A percentile compares a stretch with the other conserved stretches of the same genome.
Evolutionary conservation across 2,329 filamentous ascomycete species (phyloP).

Genomic region (Exophiala sp.): DNA sequence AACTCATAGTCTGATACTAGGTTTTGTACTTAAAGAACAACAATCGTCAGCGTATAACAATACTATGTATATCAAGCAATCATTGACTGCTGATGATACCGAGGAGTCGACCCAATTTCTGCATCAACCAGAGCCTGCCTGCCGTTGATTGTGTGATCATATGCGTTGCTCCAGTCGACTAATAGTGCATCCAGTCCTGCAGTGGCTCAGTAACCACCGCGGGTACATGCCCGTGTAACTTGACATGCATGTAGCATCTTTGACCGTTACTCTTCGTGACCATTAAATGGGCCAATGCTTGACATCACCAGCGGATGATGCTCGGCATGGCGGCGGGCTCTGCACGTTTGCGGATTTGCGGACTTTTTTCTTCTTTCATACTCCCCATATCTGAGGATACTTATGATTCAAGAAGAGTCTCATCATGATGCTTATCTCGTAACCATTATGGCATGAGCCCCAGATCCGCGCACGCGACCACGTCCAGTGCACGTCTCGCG

Average conservation of each 20-base stretch:
- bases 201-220: not conserved
- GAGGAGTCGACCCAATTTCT: too few species aligned
- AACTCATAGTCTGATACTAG: too few species aligned
- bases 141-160: too few species aligned
- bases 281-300: conserved; percentile 3
- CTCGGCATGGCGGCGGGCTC: not conserved
- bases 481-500: not conserved
- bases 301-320: conserved; percentile 13
- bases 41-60: too few species aligned
- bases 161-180: not conserved
- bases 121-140: too few species aligned
- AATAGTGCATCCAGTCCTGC: not conserved
- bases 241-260: conserved; percentile 5
- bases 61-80: too few species aligned
- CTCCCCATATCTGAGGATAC: not conserved
- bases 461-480: conserved; percentile 11
- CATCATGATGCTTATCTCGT: not conserved
- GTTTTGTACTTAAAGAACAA: too few species aligned
- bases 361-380: not conserved
- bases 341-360: not conserved
- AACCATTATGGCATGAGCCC: not conserved
- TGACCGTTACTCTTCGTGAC: conserved; percentile 16
- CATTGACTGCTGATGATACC: too few species aligned
- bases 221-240: conserved; percentile 8
- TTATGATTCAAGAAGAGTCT: not conserved